These are phyloP conservation scores for Euphorbia corollata DNA, from an alignment of 441 rosid genomes.

Conservation along the genomic window DNA sequence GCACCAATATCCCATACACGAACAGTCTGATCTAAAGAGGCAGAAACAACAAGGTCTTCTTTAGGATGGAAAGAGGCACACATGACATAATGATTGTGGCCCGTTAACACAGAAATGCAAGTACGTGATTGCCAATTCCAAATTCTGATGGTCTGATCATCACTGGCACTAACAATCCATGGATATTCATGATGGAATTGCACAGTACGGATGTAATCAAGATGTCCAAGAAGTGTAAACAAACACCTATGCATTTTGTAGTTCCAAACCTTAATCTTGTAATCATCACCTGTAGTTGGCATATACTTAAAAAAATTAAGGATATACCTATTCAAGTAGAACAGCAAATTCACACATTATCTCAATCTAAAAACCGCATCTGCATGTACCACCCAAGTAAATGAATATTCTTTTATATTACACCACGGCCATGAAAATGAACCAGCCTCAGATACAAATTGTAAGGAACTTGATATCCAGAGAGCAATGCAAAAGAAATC, in stretches of 20 bases:
- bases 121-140: conserved; percentile 94
- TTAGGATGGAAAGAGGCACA: conserved; percentile 90
- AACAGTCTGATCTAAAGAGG: conserved; percentile 86
- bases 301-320: not conserved
- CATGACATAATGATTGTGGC: conserved; percentile 92
- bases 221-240: conserved; percentile 86
- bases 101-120: conserved; percentile 73
- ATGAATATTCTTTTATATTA: not conserved
- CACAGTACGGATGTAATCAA: conserved; percentile 80
- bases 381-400: not conserved
- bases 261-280: conserved; percentile 88
- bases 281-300: conserved; percentile 57
- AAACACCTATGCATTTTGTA: conserved; percentile 75
- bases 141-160: conserved; percentile 81
- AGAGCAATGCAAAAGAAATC: not conserved
- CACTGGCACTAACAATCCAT: conserved; percentile 94
- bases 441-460: not conserved
- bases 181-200: conserved; percentile 85
- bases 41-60: conserved; percentile 87
- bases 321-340: not conserved
- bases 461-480: not conserved
- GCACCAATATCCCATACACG: conserved; percentile 94
- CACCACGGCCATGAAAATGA: not conserved
- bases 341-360: not conserved
- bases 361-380: not conserved